Evolutionary conservation across 495 filamentous ascomycete genomes (phyloP), one percentile per base, ranked within the genome.

Genomic region (Daldinia bambusicola): DNA sequence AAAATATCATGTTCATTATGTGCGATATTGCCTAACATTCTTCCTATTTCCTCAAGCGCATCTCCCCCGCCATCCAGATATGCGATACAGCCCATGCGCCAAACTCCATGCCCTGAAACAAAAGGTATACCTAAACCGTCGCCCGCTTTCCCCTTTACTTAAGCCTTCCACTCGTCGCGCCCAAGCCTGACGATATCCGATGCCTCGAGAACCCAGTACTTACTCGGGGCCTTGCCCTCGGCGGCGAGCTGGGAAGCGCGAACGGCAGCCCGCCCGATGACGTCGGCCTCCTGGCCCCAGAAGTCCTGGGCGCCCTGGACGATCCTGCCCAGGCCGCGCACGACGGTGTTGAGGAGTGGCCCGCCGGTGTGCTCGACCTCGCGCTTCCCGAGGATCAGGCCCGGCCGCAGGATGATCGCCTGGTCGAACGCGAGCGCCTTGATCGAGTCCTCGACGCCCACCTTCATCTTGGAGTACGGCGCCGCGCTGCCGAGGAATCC

Each of bases 381-480:
- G 41, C 93, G 83, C 9, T 84, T 74, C 10, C 92, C 93, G n/a
- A 91, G 69, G 70, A 97, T 90, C 66, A 93, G 53, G 0, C 92
- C 93, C 9, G 93, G 93, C 16, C 88, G 83, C 52, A 97, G 52
- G 38, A 97, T 89, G 34, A 94, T 87, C 9, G 87, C 89, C 56
- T 89, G 85, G 43, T 92, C 89, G 72, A 97, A 97, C 0, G 83
- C 90, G 20, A 94, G 77, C 22, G 74, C 84, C 76, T 89, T 86
- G 34, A 94, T 83, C n/a, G 88, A 84, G 34, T 94, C 89, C 74
- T 97, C 93, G 37, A 94, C 85, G 73, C 93, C 90, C 12, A 83
- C 85, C 82, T 97, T 97, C 91, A 96, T 94, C 71, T 86, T 84
- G 3, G 79, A 55, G 75, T 95, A 93, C 0, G 87, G 83, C 3